Percentiles rank a stretch among this genome's conserved stretches.
Conservation (phyloP, 345 rosid species). For the Pugionium dolabratum region DNA sequence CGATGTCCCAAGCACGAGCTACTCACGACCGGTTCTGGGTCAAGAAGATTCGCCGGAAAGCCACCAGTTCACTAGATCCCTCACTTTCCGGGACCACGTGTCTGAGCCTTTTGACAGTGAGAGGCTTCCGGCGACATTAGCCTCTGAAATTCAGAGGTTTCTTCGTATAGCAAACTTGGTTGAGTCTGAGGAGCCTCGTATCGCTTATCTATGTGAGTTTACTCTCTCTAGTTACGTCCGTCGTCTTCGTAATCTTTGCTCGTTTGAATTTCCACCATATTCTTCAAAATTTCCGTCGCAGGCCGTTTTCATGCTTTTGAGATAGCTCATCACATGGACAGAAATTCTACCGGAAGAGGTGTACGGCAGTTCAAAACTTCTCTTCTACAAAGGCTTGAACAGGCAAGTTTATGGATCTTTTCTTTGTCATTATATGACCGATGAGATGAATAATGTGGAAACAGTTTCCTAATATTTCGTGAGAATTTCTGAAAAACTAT, state of each 20-base stretch:
- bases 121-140: slow-evolving; percentile 73
- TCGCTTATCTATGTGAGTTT: slow-evolving; percentile 74
- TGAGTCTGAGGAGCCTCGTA: slow-evolving; percentile 67
- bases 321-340: slow-evolving; percentile 75
- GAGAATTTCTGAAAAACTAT: slow-evolving; percentile 1
- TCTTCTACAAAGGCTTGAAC: slow-evolving; percentile 87
- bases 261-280: too few species aligned
- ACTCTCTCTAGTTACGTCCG: background rate
- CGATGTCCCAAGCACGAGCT: slow-evolving; percentile 40
- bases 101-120: slow-evolving; percentile 87
- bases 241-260: too few species aligned
- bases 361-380: slow-evolving; percentile 90
- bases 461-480: background rate
- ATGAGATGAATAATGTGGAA: background rate
- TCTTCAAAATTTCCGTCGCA: slow-evolving; percentile 30
- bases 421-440: background rate
- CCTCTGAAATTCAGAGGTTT: slow-evolving; percentile 74
- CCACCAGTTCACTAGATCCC: slow-evolving; percentile 44
- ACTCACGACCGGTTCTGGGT: slow-evolving; percentile 26
- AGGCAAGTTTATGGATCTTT: slow-evolving; percentile 40
- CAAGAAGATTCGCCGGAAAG: slow-evolving; percentile 16
- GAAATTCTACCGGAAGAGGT: slow-evolving; percentile 72
- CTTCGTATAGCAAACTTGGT: slow-evolving; percentile 86
- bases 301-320: slow-evolving; percentile 90
- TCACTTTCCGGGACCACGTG: slow-evolving; percentile 46